A percentile compares a stretch with the other conserved stretches of the same genome.
Evolutionary conservation across 805 yeast species (phyloP).

Genomic region (Candida schatavii): DNA sequence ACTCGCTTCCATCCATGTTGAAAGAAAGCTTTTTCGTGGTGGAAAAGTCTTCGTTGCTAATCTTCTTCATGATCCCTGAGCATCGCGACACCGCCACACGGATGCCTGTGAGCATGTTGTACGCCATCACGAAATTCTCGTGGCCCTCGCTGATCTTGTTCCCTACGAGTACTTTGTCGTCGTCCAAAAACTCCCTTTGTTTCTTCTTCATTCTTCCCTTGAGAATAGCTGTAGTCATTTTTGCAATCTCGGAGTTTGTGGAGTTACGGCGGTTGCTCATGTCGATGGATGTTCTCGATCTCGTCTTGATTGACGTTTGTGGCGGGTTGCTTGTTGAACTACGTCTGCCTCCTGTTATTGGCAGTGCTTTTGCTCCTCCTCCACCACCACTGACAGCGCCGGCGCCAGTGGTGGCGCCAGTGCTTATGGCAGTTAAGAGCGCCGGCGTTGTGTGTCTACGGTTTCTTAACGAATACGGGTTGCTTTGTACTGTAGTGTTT

Average conservation of each 20-base stretch:
- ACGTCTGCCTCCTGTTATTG: background rate
- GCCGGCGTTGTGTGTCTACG: constrained; percentile 16
- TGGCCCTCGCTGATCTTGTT: constrained; percentile 90
- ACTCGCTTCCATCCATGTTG: constrained; percentile 80
- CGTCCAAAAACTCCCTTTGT: constrained; percentile 42
- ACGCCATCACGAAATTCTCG: constrained; percentile 88
- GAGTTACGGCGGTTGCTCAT: constrained; percentile 16
- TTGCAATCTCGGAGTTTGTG: constrained; percentile 42
- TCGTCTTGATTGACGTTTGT: background rate
- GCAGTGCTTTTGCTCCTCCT: background rate
- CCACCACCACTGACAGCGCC: background rate
- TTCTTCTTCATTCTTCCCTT: constrained; percentile 44
- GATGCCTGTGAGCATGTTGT: constrained; percentile 96
- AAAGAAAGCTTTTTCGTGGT: constrained; percentile 79
- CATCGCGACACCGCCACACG: constrained; percentile 92
- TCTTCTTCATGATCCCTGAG: constrained; percentile 76
- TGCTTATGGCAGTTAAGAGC: background rate
- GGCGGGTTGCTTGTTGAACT: constrained; percentile 1
- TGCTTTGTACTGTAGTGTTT: background rate
- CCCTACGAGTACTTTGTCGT: constrained; percentile 65
- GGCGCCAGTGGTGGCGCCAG: background rate
- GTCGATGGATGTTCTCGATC: constrained; percentile 1
- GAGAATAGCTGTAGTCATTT: constrained; percentile 49
- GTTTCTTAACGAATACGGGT: background rate
- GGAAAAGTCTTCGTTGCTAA: constrained; percentile 68